Percentiles rank a stretch among this genome's conserved stretches.
These are phyloP conservation scores for Senna tora DNA, from an alignment of 306 rosid genomes.

Conservation along the genomic window DNA sequence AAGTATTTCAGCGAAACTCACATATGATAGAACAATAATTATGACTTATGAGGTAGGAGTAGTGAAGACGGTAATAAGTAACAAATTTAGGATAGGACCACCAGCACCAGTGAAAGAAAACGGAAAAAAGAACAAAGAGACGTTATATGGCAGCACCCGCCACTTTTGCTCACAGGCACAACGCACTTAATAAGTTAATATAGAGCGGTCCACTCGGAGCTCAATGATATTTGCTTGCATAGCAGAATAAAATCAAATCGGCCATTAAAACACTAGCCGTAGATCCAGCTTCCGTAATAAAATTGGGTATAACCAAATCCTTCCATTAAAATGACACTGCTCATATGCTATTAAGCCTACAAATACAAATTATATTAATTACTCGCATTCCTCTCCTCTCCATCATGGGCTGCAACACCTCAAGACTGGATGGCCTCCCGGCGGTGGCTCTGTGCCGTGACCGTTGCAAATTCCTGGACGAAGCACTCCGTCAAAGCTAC, in stretches of 20 bases:
- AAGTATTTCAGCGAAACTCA: not conserved
- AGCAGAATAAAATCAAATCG: constrained; percentile 33
- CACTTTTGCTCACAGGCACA: constrained; percentile 28
- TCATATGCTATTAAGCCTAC: not conserved
- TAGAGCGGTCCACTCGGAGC: constrained; percentile 22
- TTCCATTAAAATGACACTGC: constrained; percentile 11
- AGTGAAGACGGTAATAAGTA: constrained; percentile 20
- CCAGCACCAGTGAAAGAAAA: not conserved
- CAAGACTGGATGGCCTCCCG: constrained; percentile 68
- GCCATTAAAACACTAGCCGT: constrained; percentile 16
- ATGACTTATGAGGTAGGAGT: not conserved
- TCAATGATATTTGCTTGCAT: not conserved
- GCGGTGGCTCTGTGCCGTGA: constrained; percentile 85
- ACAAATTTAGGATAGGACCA: constrained; percentile 14
- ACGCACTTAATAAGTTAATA: constrained; percentile 18
- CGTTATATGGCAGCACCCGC: constrained; percentile 58
- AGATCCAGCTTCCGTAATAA: constrained; percentile 28
- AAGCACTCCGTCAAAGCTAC: constrained; percentile 65
- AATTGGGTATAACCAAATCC: not conserved
- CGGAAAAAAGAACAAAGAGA: constrained; percentile 43
- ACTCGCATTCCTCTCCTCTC: no score
- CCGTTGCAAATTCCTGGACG: constrained; percentile 72
- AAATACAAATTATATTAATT: no score
- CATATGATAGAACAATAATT: not conserved
- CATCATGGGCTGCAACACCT: constrained; percentile 79